Evolutionary conservation across 805 yeast genomes (phyloP).

Genomic region (Suhomyces sp.): DNA sequence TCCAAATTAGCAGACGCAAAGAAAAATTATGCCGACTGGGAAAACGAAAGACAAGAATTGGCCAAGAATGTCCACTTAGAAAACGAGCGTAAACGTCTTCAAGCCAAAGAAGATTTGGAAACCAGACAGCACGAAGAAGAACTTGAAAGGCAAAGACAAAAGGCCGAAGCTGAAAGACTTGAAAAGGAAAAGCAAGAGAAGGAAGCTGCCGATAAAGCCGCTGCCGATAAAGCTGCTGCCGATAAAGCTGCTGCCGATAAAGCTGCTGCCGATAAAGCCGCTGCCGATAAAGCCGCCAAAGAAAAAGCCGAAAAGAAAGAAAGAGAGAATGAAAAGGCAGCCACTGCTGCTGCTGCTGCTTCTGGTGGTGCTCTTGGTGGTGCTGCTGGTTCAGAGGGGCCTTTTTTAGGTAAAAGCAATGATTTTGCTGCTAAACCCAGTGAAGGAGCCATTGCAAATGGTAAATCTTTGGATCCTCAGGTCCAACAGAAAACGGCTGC

Average conservation of each 20-base stretch:
- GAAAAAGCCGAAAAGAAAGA: constrained; percentile 28
- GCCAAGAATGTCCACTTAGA: constrained; percentile 36
- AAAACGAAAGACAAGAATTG: constrained; percentile 41
- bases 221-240: constrained; percentile 27
- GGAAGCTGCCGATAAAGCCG: constrained; percentile 13
- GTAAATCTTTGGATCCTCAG: not conserved
- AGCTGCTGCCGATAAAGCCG: constrained; percentile 29
- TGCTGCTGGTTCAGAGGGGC: not conserved
- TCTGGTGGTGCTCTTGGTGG: not conserved
- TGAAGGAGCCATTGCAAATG: constrained; percentile 15
- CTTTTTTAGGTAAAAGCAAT: constrained; percentile 29
- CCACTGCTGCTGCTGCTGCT: not conserved
- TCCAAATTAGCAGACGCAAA: constrained; percentile 41
- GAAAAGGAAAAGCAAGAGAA: constrained; percentile 23
- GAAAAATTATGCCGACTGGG: constrained; percentile 42
- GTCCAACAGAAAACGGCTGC: not conserved
- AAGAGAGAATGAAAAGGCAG: not conserved
- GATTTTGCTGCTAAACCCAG: constrained; percentile 22
- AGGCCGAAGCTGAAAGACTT: constrained; percentile 14
- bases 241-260: constrained; percentile 34
- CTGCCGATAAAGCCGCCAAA: constrained; percentile 33
- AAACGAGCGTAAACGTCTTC: constrained; percentile 33
- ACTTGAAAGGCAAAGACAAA: constrained; percentile 12
- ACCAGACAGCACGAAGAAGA: constrained; percentile 16
- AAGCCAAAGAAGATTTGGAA: constrained; percentile 38